phyloP scores from a whole-genome alignment of 768 basidiomycete genomes.

The Boletus rubescentipes region DNA sequence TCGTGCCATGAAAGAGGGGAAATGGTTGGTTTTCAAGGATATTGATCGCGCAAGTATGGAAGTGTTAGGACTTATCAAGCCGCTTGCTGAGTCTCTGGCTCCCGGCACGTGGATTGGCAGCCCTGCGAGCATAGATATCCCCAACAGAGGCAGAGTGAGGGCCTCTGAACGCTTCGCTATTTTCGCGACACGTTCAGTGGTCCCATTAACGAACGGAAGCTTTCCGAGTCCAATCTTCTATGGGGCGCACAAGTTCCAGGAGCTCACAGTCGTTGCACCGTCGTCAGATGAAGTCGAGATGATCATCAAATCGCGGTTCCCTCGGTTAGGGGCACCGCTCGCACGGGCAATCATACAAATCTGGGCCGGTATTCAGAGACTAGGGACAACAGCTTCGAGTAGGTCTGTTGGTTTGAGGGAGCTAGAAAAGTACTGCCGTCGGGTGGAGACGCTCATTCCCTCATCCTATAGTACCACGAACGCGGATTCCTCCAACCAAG shows the following conservation, averaged over 20 bases:
- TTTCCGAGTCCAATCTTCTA: slow-evolving; percentile 71
- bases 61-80: slow-evolving; percentile 83
- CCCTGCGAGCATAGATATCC: slow-evolving; percentile 65
- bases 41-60: slow-evolving; percentile 89
- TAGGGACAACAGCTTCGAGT: slow-evolving; percentile 52
- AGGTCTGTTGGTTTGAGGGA: slow-evolving; percentile 75
- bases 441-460: slow-evolving; percentile 65
- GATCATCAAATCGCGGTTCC: slow-evolving; percentile 71
- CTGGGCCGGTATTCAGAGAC: slow-evolving; percentile 61
- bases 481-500: slow-evolving; percentile 26
- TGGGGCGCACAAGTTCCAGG: slow-evolving; percentile 81
- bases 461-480: slow-evolving; percentile 45
- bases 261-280: slow-evolving; percentile 63
- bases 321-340: slow-evolving; percentile 50
- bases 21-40: slow-evolving; percentile 92
- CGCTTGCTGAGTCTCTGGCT: slow-evolving; percentile 73
- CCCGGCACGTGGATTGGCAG: slow-evolving; percentile 75
- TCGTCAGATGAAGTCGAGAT: slow-evolving; percentile 61
- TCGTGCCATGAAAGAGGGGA: slow-evolving; percentile 84
- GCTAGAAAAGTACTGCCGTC: slow-evolving; percentile 77
- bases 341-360: slow-evolving; percentile 56
- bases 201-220: slow-evolving; percentile 43
- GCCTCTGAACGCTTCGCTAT: slow-evolving; percentile 81
- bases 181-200: slow-evolving; percentile 82
- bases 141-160: slow-evolving; percentile 69